phyloP scores from a whole-genome alignment of 202 grass and related monocot species.

The Brachypodium distachyon region DNA sequence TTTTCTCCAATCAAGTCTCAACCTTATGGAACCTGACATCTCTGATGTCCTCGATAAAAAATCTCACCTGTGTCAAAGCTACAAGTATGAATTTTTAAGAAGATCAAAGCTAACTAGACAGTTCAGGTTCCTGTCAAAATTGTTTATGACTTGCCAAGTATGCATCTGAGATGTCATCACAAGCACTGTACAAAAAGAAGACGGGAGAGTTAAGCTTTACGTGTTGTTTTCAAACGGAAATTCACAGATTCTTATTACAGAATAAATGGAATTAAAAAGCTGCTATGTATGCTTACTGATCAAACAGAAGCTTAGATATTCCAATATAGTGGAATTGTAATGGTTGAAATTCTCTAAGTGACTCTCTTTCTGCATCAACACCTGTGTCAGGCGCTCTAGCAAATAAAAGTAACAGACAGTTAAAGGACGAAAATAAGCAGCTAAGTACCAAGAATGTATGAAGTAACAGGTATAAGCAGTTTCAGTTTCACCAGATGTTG shows the following conservation, averaged over 20 bases:
- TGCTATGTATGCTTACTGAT: no score
- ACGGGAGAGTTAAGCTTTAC: neutral
- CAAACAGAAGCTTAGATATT: conserved; percentile 74
- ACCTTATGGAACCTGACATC: conserved; percentile 96
- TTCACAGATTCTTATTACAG: neutral
- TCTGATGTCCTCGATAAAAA: conserved; percentile 80
- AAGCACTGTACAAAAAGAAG: conserved; percentile 20
- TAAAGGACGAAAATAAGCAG: neutral
- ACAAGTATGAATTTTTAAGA: neutral
- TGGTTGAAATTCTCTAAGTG: conserved; percentile 79
- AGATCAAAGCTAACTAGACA: no score
- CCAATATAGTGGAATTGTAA: conserved; percentile 79
- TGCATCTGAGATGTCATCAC: no score
- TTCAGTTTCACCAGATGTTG: no score
- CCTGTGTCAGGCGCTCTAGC: conserved; percentile 75
- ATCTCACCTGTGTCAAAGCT: no score
- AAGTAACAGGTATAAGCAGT: no score
- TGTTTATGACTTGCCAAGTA: no score
- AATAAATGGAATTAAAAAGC: neutral
- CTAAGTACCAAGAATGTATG: neutral
- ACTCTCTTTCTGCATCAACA: conserved; percentile 82
- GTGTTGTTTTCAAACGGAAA: no score
- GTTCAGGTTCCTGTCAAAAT: no score
- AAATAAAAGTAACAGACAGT: no score
- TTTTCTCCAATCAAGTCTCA: conserved; percentile 69